phyloP scores from a whole-genome alignment of 768 basidiomycete species.

The Pleurotus giganteus region DNA sequence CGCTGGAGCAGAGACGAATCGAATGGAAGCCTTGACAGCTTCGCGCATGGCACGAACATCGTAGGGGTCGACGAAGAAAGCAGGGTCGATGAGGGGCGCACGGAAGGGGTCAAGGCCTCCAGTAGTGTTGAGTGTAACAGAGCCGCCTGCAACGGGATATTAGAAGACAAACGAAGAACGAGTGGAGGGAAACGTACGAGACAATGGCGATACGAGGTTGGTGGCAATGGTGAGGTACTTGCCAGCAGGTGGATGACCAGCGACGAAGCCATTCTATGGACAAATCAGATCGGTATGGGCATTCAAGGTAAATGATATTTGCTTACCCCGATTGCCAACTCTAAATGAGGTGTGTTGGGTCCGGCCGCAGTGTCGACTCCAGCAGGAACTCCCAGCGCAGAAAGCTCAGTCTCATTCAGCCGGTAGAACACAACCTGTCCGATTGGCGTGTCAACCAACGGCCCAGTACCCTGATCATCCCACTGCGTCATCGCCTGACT shows the following conservation, averaged over 20 bases:
- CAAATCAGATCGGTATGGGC: constrained; percentile 27
- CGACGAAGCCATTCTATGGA: no score
- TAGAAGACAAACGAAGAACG: constrained; percentile 21
- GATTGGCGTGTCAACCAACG: constrained; percentile 8
- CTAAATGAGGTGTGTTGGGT: constrained; percentile 30
- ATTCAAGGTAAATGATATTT: constrained; percentile 12
- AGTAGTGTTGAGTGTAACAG: no score
- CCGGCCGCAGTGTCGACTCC: constrained; percentile 35
- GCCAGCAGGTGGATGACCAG: constrained; percentile 15
- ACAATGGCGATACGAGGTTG: constrained; percentile 16
- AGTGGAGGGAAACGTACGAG: constrained; percentile 23
- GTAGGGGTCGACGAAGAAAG: no score
- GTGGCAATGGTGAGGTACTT: constrained; percentile 21
- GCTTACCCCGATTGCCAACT: constrained; percentile 30
- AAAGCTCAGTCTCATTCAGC: constrained; percentile 7
- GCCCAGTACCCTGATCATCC: constrained; percentile 16
- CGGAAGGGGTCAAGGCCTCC: no score
- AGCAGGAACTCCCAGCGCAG: constrained; percentile 18
- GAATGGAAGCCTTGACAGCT: constrained; percentile 20
- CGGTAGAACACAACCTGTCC: constrained; percentile 15
- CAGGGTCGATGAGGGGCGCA: no score
- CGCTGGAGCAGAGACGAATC: constrained; percentile 24
- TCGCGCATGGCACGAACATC: constrained; percentile 24
- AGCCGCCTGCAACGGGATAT: constrained; percentile 19
- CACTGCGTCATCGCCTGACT: constrained; percentile 16